Percentiles rank a stretch among this genome's conserved stretches.
These are phyloP conservation scores for Hypseocharis bilobata DNA, from an alignment of 441 rosid genomes.

Conservation along the genomic window DNA sequence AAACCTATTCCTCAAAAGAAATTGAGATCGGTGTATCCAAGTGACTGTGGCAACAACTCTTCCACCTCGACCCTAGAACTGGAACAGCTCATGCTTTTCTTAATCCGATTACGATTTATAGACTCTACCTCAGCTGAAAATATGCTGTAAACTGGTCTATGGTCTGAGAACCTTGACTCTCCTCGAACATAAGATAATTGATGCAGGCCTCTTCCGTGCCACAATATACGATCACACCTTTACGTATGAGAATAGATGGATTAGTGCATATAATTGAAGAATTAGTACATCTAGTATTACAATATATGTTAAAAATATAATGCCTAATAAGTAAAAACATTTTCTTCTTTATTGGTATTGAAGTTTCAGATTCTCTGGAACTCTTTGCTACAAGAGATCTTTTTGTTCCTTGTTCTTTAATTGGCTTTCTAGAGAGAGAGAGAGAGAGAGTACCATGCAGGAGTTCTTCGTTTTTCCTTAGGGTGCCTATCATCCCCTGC, in stretches of 20 bases:
- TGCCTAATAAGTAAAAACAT: not conserved
- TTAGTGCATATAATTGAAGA: conserved; percentile 10
- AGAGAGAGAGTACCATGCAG: conserved; percentile 57
- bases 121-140: conserved; percentile 83
- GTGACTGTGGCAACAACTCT: conserved; percentile 63
- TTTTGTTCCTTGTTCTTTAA: not conserved
- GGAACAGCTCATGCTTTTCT: conserved; percentile 61
- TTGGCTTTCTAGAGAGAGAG: not conserved
- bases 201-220: conserved; percentile 77
- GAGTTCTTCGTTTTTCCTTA: conserved; percentile 89
- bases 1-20: conserved; percentile 32
- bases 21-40: conserved; percentile 44
- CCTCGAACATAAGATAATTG: conserved; percentile 90
- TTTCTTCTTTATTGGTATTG: not conserved
- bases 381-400: no score
- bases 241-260: conserved; percentile 12
- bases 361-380: no score
- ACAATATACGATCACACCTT: conserved; percentile 96
- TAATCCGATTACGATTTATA: conserved; percentile 40
- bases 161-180: conserved; percentile 94
- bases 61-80: conserved; percentile 77
- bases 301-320: not conserved
- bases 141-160: conserved; percentile 82
- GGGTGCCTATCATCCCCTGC: conserved; percentile 74
- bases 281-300: conserved; percentile 14